Evolutionary conservation across 108 stramenopile genomes (phyloP).

Genomic region (Nitzschia sp.): DNA sequence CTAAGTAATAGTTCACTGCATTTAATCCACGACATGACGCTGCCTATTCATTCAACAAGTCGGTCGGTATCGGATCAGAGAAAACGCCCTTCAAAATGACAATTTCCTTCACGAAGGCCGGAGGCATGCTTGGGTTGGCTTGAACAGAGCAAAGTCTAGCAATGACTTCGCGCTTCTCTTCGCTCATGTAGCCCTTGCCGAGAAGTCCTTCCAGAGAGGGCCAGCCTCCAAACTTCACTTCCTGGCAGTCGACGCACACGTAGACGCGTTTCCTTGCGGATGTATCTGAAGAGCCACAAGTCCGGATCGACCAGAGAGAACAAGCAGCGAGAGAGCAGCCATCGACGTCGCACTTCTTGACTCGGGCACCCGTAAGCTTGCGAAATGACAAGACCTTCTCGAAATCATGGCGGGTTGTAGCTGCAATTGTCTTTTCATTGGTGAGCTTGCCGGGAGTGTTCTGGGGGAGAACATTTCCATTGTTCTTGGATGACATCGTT

Average conservation of each 20-base stretch:
- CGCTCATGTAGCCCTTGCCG: constrained; percentile 1
- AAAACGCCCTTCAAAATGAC: no score
- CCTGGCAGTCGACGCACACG: constrained; percentile 2
- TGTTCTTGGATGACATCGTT: neutral
- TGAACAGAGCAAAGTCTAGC: neutral
- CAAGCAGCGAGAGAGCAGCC: neutral
- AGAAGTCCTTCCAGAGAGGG: neutral
- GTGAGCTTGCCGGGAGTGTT: neutral
- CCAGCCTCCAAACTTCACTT: neutral
- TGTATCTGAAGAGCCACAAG: neutral
- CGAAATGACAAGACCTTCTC: neutral
- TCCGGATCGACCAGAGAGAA: neutral
- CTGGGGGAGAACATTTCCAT: neutral
- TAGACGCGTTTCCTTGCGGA: neutral
- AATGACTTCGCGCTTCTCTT: constrained; percentile 1
- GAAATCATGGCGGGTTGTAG: neutral
- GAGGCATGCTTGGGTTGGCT: neutral
- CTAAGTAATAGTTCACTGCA: neutral
- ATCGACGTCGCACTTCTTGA: constrained; percentile 1
- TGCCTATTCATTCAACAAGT: neutral
- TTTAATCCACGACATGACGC: neutral
- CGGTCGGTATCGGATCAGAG: no score
- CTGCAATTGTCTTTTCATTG: neutral
- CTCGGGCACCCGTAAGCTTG: neutral
- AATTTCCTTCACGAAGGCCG: neutral